phyloP scores from a whole-genome alignment of 2,329 filamentous ascomycete species.

The Herpotrichia juniperi region DNA sequence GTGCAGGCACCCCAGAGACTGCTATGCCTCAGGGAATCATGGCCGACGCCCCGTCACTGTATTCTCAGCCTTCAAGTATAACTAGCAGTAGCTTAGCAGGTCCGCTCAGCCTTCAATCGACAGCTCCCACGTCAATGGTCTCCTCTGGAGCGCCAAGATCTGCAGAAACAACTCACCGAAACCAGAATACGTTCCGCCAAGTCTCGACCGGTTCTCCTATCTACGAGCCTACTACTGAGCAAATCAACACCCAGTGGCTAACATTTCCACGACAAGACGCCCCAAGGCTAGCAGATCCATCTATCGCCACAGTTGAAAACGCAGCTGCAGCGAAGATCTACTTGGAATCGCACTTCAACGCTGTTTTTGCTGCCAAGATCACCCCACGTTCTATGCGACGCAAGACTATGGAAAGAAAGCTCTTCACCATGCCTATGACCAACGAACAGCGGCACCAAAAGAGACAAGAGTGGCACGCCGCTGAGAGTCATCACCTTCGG shows the following conservation, averaged over 20 bases:
- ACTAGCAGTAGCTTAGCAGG: slow-evolving; percentile 33
- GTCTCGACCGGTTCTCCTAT: slow-evolving; percentile 19
- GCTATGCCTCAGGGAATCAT: slow-evolving; percentile 10
- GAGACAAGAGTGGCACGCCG: slow-evolving; percentile 65
- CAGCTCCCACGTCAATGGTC: slow-evolving; percentile 41
- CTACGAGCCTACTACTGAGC: slow-evolving; percentile 19
- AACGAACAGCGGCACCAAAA: slow-evolving; percentile 61
- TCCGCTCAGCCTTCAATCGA: slow-evolving; percentile 34
- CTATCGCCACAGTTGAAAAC: slow-evolving; percentile 72
- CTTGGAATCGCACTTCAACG: slow-evolving; percentile 83
- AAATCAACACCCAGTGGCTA: slow-evolving; percentile 28
- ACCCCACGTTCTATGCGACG: slow-evolving; percentile 67
- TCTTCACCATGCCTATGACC: slow-evolving; percentile 63
- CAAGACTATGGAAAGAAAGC: slow-evolving; percentile 66
- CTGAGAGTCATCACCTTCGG: slow-evolving; percentile 77
- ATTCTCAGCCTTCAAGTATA: slow-evolving; percentile 33
- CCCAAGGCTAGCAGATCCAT: slow-evolving; percentile 40
- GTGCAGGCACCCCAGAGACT: background rate
- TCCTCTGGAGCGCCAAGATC: slow-evolving; percentile 39
- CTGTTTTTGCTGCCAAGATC: slow-evolving; percentile 61
- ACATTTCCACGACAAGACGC: slow-evolving; percentile 43
- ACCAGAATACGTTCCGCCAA: slow-evolving; percentile 20
- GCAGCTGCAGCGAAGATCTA: slow-evolving; percentile 83
- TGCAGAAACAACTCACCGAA: slow-evolving; percentile 32
- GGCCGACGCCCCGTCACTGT: slow-evolving; percentile 26